A percentile compares a stretch with the other conserved stretches of the same genome.
Evolutionary conservation across 371 early-diverging fungal genomes (phyloP).

Genomic region (Apophysomyces variabilis): DNA sequence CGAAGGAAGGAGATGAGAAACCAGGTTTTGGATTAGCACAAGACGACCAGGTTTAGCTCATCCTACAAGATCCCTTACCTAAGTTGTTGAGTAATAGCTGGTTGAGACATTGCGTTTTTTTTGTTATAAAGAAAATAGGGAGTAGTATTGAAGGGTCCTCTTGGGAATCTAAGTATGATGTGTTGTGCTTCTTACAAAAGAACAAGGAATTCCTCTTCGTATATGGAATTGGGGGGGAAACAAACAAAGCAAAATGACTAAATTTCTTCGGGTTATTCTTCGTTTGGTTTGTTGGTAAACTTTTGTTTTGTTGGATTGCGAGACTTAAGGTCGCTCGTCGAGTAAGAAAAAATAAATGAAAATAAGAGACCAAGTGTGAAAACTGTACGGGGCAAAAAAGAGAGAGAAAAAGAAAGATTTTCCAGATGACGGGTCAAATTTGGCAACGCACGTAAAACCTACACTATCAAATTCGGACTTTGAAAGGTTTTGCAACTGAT

Average conservation of each 20-base stretch:
- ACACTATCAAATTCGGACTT: too few relatives aligned
- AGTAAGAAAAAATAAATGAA: too few relatives aligned
- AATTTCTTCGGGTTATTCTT: neutral
- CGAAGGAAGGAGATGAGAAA: neutral
- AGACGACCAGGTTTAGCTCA: neutral
- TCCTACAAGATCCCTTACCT: neutral
- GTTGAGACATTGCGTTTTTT: neutral
- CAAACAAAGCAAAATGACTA: neutral
- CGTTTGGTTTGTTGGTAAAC: neutral
- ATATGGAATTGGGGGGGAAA: neutral
- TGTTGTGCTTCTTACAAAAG: neutral
- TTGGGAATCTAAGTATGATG: neutral
- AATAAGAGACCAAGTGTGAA: too few relatives aligned
- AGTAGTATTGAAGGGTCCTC: too few relatives aligned
- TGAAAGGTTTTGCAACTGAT: too few relatives aligned
- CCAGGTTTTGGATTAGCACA: neutral
- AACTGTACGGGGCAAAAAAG: too few relatives aligned
- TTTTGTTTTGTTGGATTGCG: neutral
- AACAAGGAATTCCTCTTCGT: neutral
- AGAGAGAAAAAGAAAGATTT: too few relatives aligned
- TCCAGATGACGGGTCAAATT: too few relatives aligned
- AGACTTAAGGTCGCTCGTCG: too few relatives aligned
- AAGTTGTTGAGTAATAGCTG: conserved; percentile 2
- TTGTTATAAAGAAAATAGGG: too few relatives aligned
- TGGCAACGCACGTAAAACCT: too few relatives aligned